These are phyloP conservation scores for Fusarium pseudograminearum DNA, from an alignment of 2,329 filamentous ascomycete genomes.

Conservation along the genomic window DNA sequence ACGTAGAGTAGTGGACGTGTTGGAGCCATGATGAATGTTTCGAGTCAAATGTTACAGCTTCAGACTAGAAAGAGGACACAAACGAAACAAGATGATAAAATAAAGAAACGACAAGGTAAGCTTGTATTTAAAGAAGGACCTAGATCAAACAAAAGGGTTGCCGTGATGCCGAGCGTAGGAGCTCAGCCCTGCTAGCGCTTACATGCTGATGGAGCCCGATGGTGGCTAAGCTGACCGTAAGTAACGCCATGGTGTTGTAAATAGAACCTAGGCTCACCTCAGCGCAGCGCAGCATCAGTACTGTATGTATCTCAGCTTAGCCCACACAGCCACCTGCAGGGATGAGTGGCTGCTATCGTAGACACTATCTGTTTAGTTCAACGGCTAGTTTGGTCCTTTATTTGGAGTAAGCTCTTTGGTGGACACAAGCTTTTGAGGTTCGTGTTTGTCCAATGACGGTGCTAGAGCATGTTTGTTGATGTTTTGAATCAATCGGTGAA, in stretches of 20 bases:
- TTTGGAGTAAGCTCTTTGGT: slow-evolving; percentile 8
- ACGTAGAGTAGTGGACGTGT: slow-evolving; percentile 35
- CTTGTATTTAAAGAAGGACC: not conserved
- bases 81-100: not conserved
- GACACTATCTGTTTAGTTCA: not conserved
- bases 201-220: slow-evolving; percentile 3
- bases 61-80: not conserved
- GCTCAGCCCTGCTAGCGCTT: slow-evolving; percentile 33
- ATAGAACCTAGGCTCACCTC: slow-evolving; percentile 1
- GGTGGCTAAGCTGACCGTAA: slow-evolving; percentile 11
- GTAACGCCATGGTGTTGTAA: slow-evolving; percentile 1
- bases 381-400: not conserved
- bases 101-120: not conserved
- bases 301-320: not conserved
- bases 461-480: not conserved
- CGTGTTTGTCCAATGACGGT: not conserved
- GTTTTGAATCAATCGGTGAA: not conserved
- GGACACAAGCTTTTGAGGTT: not conserved
- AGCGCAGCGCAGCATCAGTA: not conserved
- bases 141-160: not conserved
- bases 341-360: not conserved
- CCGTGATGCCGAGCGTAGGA: slow-evolving; percentile 7
- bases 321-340: slow-evolving; percentile 11
- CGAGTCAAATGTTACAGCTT: not conserved
- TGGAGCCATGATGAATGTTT: not conserved